Conservation (phyloP, 129 eudicot genomes). For the Saposhnikovia divaricata region DNA sequence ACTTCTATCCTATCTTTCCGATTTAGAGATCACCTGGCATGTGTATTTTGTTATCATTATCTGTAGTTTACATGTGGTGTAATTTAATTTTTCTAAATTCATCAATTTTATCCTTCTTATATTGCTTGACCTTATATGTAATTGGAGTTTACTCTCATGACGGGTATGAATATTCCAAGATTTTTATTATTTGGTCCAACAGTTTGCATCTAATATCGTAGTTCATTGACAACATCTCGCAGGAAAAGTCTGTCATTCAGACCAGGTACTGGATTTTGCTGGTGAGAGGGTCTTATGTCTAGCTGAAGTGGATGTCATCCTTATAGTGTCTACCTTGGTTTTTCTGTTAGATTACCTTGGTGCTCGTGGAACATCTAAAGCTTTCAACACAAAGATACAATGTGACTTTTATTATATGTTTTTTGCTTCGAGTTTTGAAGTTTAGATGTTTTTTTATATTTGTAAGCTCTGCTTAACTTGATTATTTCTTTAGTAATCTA, state of each 20-base stretch:
- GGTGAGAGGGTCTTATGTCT: background rate
- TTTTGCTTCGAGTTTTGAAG: background rate
- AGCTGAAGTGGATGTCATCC: background rate
- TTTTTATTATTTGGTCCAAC: background rate
- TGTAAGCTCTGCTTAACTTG: background rate
- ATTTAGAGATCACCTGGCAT: background rate
- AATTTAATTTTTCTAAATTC: background rate
- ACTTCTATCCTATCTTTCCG: background rate
- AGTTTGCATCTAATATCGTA: background rate
- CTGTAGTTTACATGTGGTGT: background rate
- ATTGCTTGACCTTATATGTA: background rate
- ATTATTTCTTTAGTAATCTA: background rate
- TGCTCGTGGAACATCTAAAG: background rate
- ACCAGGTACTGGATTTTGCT: background rate
- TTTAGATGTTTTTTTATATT: background rate
- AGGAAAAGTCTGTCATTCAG: background rate
- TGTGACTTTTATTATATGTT: background rate
- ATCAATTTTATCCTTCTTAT: background rate
- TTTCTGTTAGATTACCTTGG: background rate
- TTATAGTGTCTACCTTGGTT: background rate
- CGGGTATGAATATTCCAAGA: background rate
- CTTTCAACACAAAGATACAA: background rate
- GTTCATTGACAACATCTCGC: background rate
- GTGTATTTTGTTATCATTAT: background rate
- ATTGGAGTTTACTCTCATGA: background rate